Evolutionary conservation across 2,329 filamentous ascomycete genomes (phyloP), one percentile per base, ranked within the genome.

Genomic region (Aspergillus sp.): DNA sequence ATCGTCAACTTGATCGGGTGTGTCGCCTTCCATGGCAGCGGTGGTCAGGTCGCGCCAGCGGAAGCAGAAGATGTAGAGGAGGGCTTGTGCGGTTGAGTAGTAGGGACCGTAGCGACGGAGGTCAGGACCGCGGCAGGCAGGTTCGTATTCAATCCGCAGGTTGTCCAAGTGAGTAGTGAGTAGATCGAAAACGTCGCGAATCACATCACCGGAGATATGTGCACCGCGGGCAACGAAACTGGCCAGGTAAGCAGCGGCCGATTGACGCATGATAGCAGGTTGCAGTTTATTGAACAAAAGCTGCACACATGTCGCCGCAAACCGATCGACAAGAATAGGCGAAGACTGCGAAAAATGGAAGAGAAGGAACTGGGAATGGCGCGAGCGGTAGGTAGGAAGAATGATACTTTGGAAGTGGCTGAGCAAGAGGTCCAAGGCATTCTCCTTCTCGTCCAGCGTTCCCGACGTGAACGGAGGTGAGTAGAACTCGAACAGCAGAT

Each of bases 11-110:
- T 71, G 70, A 41, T 75, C 70, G 13, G 83, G 77, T 1, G 80
- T 64, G 45, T 81, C 77, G 39, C 75, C 73, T 20, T 78, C 73
- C 20, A 66, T 64, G 12, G 78, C 71, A 12, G 85, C 79, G 3
- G 78, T 79, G 1, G 80, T 85, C 42, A 98, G 76, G 61, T 97
- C 91, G 52, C 89, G 85, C 93, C 93, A 98, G 47, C 93, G 84
- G 75, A 98, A 98, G 74, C 93, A 98, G 70, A 95, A 96, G 50
- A 95, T 91, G 72, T 96, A 96, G 20, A 96, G 79, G 2, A 94
- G 76, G 1, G 90, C 90, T 67, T 96, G 90, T n/a, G 86, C 83
- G 43, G 90, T 82, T 15, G 87, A 84, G 66, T 96, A 96, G 69
- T 94, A 95, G 12, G 86, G 82, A 43, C 84, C 82, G 63, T 91